Conservation (phyloP, 2,329 filamentous ascomycete genomes). For the Colletotrichum incanum region DNA sequence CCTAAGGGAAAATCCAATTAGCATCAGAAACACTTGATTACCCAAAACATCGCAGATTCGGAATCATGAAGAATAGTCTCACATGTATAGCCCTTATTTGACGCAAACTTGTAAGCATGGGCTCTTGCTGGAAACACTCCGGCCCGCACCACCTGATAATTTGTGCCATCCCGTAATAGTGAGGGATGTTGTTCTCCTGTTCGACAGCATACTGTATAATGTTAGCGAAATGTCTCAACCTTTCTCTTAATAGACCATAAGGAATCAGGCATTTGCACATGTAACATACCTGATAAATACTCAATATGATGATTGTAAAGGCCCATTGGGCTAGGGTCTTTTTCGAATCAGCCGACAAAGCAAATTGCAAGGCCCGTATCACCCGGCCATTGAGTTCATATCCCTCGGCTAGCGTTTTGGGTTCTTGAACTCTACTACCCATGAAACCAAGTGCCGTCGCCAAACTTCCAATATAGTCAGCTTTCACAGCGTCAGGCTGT, state of each 20-base stretch:
- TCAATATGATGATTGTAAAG: constrained; percentile 26
- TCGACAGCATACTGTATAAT: constrained; percentile 18
- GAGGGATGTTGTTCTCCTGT: constrained; percentile 11
- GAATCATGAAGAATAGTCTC: not conserved
- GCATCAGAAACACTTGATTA: not conserved
- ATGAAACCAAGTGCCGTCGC: constrained; percentile 27
- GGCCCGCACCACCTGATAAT: constrained; percentile 29
- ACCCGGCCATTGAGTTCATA: constrained; percentile 24
- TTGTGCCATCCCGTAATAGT: constrained; percentile 15
- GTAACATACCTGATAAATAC: constrained; percentile 29
- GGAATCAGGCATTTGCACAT: no score
- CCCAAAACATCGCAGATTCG: no score
- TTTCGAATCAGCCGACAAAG: constrained; percentile 18
- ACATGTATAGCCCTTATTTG: constrained; percentile 26
- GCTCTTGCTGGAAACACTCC: constrained; percentile 30
- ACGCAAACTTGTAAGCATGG: constrained; percentile 26
- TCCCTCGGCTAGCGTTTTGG: constrained; percentile 18
- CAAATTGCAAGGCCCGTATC: constrained; percentile 11
- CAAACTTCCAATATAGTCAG: constrained; percentile 11
- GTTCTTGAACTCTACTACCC: constrained; percentile 1
- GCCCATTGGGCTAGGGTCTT: constrained; percentile 8
- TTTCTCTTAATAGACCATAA: not conserved
- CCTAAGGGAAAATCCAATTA: not conserved
- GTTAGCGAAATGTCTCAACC: not conserved
- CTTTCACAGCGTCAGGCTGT: constrained; percentile 5